Base-by-base conservation (phyloP, 2,329 filamentous ascomycete species). In the Trichophyton mentagrophytes region DNA sequence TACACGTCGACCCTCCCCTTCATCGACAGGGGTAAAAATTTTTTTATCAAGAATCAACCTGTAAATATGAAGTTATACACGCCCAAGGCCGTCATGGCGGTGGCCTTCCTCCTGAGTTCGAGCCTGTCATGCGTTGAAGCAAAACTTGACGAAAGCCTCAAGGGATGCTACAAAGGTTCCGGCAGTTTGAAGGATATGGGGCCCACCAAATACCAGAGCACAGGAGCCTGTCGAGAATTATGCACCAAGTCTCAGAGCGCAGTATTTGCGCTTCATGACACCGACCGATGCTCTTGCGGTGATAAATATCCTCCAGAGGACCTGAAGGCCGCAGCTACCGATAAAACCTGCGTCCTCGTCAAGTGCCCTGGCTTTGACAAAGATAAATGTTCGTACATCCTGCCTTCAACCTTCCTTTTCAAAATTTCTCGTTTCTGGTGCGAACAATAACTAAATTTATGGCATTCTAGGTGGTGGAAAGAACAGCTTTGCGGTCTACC, bases 221-320 rank as follows among this genome's bases (percentile, higher is more conserved):
- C 73, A 33, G 82, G 82, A 59, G 79, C 79, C 65, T 86, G 83
- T 66, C 78, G 81, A 64, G 66, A 72, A 20, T 70, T 75, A 64
- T 86, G 83, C 69, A 67, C 76, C 25, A 67, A 73, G 2, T 68
- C 73, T 0, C 67, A 76, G 6, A 78, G 80, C 40, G 76, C 79
- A 1, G 86, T 90, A 6, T 82, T 85, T 67, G 89, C 79, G 36
- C 74, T 88, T 51, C 82, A 79, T 6, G 78, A 79, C 17, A 82
- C 82, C 15, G 77, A 78, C 17, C 73, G 83, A 64, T 96, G 90
- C 74, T 88, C 79, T 68, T 95, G 90, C 68, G 90, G 90, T 62
- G 75, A 83, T 64, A 73, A 78, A 62, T 79, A 91, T 56, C 90
- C 90, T 0, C 77, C 84, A 15, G 67, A 76, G 25, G 2, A 1